Evolutionary conservation across 176 grass and related monocot genomes (phyloP).

Genomic region (Alloteropsis semialata): DNA sequence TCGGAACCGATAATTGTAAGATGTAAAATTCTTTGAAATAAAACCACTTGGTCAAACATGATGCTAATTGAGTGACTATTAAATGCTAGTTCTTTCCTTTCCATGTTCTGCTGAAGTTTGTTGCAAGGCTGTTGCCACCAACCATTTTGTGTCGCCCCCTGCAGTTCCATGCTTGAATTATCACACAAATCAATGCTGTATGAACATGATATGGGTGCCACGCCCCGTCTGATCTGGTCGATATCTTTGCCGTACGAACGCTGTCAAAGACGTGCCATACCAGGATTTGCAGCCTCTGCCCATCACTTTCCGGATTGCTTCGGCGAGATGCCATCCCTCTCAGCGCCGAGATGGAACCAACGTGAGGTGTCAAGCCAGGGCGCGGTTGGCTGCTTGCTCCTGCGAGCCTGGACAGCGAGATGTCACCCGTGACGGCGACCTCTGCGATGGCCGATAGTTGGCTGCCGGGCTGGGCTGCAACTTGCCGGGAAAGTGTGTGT

Average conservation of each 20-base stretch:
- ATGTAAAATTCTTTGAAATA: neutral
- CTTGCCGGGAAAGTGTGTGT: neutral
- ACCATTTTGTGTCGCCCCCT: neutral
- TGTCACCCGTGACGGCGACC: conserved; percentile 1
- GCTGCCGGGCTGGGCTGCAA: neutral
- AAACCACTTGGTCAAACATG: neutral
- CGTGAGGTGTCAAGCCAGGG: neutral
- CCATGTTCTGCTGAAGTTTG: neutral
- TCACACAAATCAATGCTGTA: neutral
- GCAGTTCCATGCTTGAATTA: neutral
- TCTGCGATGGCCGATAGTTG: neutral
- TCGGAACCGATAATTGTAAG: neutral
- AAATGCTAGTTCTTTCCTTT: neutral
- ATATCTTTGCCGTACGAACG: neutral
- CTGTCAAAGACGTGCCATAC: conserved; percentile 14
- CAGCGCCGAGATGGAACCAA: neutral
- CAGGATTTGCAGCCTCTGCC: neutral
- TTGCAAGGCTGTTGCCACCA: neutral
- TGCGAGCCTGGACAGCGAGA: neutral
- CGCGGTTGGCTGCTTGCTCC: neutral
- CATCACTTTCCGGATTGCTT: neutral
- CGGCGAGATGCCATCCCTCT: conserved; percentile 6
- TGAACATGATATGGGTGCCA: neutral
- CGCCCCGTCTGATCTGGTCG: neutral
- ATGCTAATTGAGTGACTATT: neutral